phyloP scores from a whole-genome alignment of 2,329 filamentous ascomycete genomes.

The Diaporthe australafricana region DNA sequence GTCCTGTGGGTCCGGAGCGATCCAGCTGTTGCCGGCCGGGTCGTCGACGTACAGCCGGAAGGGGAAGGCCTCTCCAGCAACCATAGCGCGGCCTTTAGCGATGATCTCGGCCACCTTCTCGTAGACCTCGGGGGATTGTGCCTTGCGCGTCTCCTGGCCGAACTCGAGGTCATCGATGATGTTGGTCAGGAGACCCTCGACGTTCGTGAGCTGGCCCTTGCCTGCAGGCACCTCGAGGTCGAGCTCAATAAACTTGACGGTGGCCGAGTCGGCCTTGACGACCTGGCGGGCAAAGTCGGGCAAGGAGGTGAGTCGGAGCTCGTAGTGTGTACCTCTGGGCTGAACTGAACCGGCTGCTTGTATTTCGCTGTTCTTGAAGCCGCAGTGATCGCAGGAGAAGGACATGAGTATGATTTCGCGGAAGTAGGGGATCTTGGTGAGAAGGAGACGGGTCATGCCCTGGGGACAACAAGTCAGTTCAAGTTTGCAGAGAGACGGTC shows the following conservation, averaged over 20 bases:
- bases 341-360: conserved; percentile 94
- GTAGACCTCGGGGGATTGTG: conserved; percentile 81
- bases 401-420: conserved; percentile 98
- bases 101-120: conserved; percentile 84
- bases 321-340: conserved; percentile 86
- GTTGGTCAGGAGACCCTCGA: conserved; percentile 86
- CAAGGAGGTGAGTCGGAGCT: conserved; percentile 78
- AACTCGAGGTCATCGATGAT: conserved; percentile 84
- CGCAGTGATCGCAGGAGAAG: conserved; percentile 91
- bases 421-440: conserved; percentile 96
- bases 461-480: conserved; percentile 48
- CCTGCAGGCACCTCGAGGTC: conserved; percentile 94
- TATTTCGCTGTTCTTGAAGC: conserved; percentile 91
- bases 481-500: neutral
- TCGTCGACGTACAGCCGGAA: conserved; percentile 93
- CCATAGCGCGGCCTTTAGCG: conserved; percentile 78
- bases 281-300: conserved; percentile 87
- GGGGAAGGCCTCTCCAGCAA: conserved; percentile 81
- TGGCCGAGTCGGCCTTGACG: conserved; percentile 89
- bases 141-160: conserved; percentile 85
- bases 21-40: conserved; percentile 95
- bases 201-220: conserved; percentile 90
- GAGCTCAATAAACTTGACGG: conserved; percentile 88
- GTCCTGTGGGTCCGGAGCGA: conserved; percentile 85
- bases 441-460: conserved; percentile 87